phyloP scores from a whole-genome alignment of 495 filamentous ascomycete species.

The Penicillium cosmopolitanum region DNA sequence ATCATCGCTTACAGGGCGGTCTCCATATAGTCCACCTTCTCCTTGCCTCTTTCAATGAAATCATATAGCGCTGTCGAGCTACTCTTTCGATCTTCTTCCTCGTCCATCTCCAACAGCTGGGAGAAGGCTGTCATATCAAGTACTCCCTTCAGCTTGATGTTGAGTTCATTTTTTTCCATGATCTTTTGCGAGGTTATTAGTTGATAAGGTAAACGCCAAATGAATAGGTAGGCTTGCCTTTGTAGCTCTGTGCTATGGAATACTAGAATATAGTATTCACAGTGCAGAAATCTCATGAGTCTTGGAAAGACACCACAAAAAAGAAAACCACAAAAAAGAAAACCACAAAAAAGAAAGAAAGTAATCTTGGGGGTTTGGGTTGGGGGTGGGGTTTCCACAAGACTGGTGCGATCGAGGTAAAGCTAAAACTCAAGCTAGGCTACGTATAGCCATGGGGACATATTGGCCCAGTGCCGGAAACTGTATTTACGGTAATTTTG shows the following conservation, averaged over 20 bases:
- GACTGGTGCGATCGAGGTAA: not conserved
- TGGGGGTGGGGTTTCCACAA: not conserved
- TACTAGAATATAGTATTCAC: not conserved
- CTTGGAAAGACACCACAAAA: not conserved
- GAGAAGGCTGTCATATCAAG: constrained; percentile 7
- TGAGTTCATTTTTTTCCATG: not conserved
- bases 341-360: too few relatives aligned
- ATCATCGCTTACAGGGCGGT: not conserved
- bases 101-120: not conserved
- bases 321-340: not conserved
- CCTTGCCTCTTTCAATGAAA: not conserved
- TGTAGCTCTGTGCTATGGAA: too few relatives aligned
- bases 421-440: not conserved
- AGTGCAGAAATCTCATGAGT: not conserved
- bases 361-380: not conserved
- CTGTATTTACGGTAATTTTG: not conserved
- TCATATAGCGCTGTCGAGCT: constrained; percentile 1
- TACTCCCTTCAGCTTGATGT: not conserved
- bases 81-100: constrained; percentile 1
- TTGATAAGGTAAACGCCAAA: not conserved
- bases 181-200: not conserved
- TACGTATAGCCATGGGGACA: not conserved
- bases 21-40: not conserved
- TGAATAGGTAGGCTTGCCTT: not conserved
- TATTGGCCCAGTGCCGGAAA: not conserved